Conservation (phyloP, 164 flowering plant genomes). For the Malania oleifera region DNA sequence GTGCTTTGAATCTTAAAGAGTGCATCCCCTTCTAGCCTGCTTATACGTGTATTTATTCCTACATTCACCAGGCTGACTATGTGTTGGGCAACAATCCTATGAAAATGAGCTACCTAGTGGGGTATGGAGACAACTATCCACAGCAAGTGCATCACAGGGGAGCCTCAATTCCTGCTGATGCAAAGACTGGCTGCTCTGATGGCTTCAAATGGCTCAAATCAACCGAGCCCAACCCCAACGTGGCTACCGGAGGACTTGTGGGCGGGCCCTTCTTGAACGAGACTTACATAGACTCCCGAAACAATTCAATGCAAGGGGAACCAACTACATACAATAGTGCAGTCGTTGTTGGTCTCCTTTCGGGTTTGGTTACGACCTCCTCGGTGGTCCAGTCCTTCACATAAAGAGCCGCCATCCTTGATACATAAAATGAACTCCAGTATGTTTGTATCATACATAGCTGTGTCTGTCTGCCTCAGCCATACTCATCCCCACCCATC, state of each 20-base stretch:
- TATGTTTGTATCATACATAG: constrained; percentile 13
- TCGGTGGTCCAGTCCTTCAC: constrained; percentile 62
- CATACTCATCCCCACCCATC: too few relatives aligned
- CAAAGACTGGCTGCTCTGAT: constrained; percentile 49
- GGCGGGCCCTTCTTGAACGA: constrained; percentile 90
- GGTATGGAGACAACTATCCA: constrained; percentile 77
- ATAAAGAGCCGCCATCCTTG: constrained; percentile 21
- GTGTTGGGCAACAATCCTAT: constrained; percentile 79
- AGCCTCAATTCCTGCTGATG: constrained; percentile 84
- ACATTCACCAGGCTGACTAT: constrained; percentile 64
- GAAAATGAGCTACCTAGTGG: constrained; percentile 87
- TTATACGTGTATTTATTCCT: not conserved
- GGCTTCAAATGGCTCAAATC: constrained; percentile 73
- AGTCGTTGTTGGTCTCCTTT: constrained; percentile 67
- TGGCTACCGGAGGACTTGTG: constrained; percentile 77
- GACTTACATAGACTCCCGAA: constrained; percentile 55
- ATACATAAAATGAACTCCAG: constrained; percentile 4
- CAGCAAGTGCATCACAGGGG: constrained; percentile 85
- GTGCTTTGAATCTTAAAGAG: too few relatives aligned
- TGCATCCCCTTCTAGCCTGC: not conserved
- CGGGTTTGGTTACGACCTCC: constrained; percentile 77
- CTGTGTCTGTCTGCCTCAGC: too few relatives aligned
- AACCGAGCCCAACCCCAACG: constrained; percentile 66
- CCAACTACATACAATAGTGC: constrained; percentile 93
- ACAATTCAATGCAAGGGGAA: constrained; percentile 79